A percentile compares a stretch with the other conserved stretches of the same genome.
Conservation (phyloP, 2,329 filamentous ascomycete genomes). For the Pseudogymnoascus sp. region DNA sequence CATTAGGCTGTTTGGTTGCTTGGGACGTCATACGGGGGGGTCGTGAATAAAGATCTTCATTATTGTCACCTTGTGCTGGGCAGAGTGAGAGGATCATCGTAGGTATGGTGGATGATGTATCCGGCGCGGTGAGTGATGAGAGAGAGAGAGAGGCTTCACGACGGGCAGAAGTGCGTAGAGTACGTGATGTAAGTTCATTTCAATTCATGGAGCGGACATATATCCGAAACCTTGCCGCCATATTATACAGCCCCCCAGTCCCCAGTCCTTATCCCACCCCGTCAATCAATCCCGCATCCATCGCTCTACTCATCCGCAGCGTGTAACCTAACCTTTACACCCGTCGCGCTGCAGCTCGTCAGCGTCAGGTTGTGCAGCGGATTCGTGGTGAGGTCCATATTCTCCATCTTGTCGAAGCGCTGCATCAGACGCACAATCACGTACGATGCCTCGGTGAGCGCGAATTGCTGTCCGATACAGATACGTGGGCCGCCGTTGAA, state of each 20-base stretch:
- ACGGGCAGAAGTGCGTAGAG: background rate
- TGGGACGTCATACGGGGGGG: background rate
- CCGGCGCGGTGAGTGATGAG: background rate
- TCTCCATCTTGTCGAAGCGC: slow-evolving; percentile 29
- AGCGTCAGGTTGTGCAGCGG: slow-evolving; percentile 23
- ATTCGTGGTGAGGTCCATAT: slow-evolving; percentile 26
- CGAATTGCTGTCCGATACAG: slow-evolving; percentile 33
- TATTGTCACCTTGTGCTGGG: background rate
- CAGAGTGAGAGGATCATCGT: background rate
- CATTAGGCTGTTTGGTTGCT: background rate
- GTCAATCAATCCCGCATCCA: background rate
- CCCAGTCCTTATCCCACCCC: background rate
- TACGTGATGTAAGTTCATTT: background rate
- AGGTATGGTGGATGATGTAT: background rate
- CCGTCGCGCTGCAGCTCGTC: slow-evolving; percentile 27
- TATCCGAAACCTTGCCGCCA: background rate
- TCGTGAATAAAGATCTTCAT: background rate
- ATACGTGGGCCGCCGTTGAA: slow-evolving; percentile 34
- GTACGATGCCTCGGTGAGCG: slow-evolving; percentile 31
- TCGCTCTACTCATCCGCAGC: slow-evolving; percentile 17
- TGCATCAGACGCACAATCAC: slow-evolving; percentile 30
- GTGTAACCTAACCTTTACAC: slow-evolving; percentile 30
- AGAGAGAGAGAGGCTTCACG: background rate
- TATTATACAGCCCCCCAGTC: background rate
- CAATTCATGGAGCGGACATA: background rate